Evolutionary conservation across 257 asterid species (phyloP).

Genomic region (Solanum pimpinellifolium): DNA sequence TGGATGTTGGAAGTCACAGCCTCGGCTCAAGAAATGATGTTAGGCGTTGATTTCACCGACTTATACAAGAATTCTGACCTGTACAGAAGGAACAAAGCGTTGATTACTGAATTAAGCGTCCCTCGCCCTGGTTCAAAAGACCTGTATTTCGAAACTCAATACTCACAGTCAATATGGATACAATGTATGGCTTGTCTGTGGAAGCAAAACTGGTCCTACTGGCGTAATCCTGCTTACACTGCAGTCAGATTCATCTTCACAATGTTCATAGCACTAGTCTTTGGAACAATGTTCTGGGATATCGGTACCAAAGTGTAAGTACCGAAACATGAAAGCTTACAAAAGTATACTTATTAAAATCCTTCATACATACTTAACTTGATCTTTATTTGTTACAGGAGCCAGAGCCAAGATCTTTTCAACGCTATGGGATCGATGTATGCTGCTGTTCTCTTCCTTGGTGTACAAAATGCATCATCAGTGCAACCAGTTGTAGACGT

Average conservation of each 20-base stretch:
- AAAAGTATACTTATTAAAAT: background rate
- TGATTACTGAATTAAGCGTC: conserved; percentile 27
- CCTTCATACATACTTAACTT: conserved; percentile 16
- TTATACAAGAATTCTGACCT: conserved; percentile 33
- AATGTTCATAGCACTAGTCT: conserved; percentile 18
- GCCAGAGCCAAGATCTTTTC: background rate
- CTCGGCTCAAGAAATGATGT: conserved; percentile 26
- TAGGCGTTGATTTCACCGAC: conserved; percentile 31
- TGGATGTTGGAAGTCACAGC: conserved; percentile 62
- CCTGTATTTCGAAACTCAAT: conserved; percentile 22
- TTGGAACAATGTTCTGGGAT: conserved; percentile 53
- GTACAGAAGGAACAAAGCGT: conserved; percentile 42
- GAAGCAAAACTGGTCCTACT: conserved; percentile 51
- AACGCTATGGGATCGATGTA: conserved; percentile 11
- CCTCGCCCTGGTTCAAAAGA: conserved; percentile 32
- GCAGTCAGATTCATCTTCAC: conserved; percentile 39
- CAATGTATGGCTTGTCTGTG: conserved; percentile 49
- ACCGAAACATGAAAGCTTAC: background rate
- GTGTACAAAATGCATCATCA: conserved; percentile 7
- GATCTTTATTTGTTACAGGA: conserved; percentile 11
- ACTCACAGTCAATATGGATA: conserved; percentile 28
- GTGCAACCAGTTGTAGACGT: conserved; percentile 35
- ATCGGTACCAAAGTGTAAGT: conserved; percentile 42
- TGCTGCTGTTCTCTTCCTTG: conserved; percentile 6
- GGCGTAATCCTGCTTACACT: conserved; percentile 47